Conservation (phyloP, 352 stramenopile species). For the Phytophthora kernoviae region DNA sequence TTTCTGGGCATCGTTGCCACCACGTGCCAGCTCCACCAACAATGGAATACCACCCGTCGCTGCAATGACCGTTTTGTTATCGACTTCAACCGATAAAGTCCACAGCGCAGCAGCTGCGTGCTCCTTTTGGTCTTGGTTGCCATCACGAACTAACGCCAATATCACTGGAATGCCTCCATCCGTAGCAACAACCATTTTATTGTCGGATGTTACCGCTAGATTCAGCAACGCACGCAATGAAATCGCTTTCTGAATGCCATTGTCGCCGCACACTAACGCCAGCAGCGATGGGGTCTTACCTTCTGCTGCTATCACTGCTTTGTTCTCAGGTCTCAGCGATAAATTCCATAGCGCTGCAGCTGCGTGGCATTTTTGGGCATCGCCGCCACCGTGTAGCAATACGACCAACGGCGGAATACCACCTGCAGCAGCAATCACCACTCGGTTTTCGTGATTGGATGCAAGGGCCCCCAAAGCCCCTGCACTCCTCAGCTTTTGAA, state of each 20-base stretch:
- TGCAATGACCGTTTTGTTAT: background rate
- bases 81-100: background rate
- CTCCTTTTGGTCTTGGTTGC: background rate
- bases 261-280: background rate
- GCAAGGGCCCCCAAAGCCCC: background rate
- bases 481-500: background rate
- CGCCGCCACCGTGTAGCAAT: background rate
- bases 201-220: background rate
- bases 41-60: background rate
- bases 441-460: background rate
- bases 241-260: background rate
- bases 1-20: background rate
- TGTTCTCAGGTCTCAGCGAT: background rate
- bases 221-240: background rate
- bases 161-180: background rate
- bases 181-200: background rate
- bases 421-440: background rate
- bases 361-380: slow-evolving; percentile 5
- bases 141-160: background rate
- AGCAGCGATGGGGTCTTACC: slow-evolving; percentile 10
- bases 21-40: background rate
- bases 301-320: background rate
- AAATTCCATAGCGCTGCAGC: slow-evolving; percentile 2
- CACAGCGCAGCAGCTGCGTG: background rate
- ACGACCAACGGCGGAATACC: background rate